Percentiles rank a stretch among this genome's conserved stretches.
These are phyloP conservation scores for Endotrypanum monterogeii DNA, from an alignment of 208 protist genomes.

Conservation along the genomic window DNA sequence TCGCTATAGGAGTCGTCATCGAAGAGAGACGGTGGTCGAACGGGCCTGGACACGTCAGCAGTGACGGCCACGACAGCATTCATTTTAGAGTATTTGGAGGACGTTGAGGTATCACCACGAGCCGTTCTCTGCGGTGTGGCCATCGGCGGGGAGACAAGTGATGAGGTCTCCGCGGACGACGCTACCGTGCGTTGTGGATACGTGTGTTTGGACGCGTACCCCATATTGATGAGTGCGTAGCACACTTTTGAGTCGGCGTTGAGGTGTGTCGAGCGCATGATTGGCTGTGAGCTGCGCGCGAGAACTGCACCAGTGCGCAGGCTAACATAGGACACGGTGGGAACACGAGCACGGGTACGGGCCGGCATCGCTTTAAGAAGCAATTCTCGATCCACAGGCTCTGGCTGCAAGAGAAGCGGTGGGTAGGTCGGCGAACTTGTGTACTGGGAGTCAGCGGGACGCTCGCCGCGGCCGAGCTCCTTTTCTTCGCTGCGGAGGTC, in stretches of 20 bases:
- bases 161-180: background rate
- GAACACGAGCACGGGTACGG: constrained; percentile 83
- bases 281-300: constrained; percentile 85
- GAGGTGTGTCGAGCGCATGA: constrained; percentile 39
- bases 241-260: constrained; percentile 61
- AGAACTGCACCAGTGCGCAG: constrained; percentile 62
- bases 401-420: constrained; percentile 57
- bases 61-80: background rate
- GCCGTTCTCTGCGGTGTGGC: constrained; percentile 1
- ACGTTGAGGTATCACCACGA: background rate
- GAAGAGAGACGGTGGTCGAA: constrained; percentile 34
- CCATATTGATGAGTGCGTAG: constrained; percentile 47
- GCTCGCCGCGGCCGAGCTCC: constrained; percentile 2
- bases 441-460: constrained; percentile 28
- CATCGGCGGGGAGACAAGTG: background rate
- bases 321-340: constrained; percentile 82
- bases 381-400: constrained; percentile 40
- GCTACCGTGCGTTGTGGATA: constrained; percentile 3
- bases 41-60: constrained; percentile 1
- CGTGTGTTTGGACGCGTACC: constrained; percentile 14
- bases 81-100: background rate
- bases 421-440: constrained; percentile 79
- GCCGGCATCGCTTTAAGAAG: constrained; percentile 56
- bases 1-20: constrained; percentile 27
- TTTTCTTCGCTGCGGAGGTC: constrained; percentile 31